These are phyloP conservation scores for Wickerhamiella allomyrinae DNA, from an alignment of 805 yeast genomes.

Conservation along the genomic window DNA sequence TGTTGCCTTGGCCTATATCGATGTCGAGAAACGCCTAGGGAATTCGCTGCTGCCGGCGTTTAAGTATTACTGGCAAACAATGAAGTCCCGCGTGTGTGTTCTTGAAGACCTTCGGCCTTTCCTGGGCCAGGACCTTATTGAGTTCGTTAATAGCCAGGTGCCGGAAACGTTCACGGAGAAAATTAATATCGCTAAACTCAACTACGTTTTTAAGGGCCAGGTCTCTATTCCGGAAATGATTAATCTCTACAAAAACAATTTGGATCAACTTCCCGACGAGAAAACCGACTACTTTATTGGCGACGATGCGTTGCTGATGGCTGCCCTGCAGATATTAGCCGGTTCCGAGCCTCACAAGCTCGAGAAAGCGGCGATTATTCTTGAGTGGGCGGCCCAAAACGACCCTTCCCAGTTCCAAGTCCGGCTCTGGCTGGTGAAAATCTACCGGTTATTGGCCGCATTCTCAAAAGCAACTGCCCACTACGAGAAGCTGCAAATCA, in stretches of 20 bases:
- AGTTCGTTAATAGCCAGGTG: conserved; percentile 11
- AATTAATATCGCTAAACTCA: conserved; percentile 38
- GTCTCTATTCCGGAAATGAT: conserved; percentile 25
- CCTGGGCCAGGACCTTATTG: conserved; percentile 16
- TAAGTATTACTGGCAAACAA: conserved; percentile 30
- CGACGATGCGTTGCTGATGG: conserved; percentile 48
- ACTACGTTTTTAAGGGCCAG: conserved; percentile 20
- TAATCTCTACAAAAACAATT: conserved; percentile 26
- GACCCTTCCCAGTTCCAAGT: conserved; percentile 67
- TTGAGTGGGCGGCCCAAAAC: conserved; percentile 39
- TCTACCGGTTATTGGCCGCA: conserved; percentile 47
- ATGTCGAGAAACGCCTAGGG: conserved; percentile 24
- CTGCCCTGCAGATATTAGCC: conserved; percentile 26
- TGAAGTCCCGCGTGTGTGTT: conserved; percentile 50
- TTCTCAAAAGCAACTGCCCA: conserved; percentile 36
- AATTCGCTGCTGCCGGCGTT: conserved; percentile 13
- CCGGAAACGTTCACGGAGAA: conserved; percentile 15
- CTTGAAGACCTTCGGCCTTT: conserved; percentile 40
- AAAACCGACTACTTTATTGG: conserved; percentile 58
- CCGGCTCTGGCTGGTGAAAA: conserved; percentile 52
- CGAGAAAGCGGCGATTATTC: conserved; percentile 33
- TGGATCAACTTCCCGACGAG: conserved; percentile 26
- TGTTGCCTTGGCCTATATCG: conserved; percentile 38
- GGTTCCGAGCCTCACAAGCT: neutral
- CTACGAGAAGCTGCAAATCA: conserved; percentile 45